These are phyloP conservation scores for Geranomyces variabilis DNA, from an alignment of 192 early-diverging fungal genomes.

Conservation along the genomic window DNA sequence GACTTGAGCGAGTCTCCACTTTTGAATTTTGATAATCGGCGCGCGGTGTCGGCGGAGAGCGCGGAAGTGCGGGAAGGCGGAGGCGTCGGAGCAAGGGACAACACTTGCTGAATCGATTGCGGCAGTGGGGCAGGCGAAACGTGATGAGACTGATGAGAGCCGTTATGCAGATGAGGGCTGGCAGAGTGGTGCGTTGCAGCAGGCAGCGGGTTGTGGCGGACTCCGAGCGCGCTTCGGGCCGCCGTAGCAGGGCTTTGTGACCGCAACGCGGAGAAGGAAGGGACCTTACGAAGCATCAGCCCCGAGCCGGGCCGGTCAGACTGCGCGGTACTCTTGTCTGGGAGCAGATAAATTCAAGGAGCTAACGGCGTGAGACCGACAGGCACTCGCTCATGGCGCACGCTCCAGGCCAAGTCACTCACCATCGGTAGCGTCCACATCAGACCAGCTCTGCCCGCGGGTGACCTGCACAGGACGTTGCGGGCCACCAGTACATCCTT, in stretches of 20 bases:
- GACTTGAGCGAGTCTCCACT: constrained; percentile 12
- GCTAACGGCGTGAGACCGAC: too few relatives aligned
- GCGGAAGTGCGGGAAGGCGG: too few relatives aligned
- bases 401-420: background rate
- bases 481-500: background rate
- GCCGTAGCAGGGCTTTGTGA: background rate
- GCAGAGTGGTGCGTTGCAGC: constrained; percentile 1
- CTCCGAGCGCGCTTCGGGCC: constrained; percentile 10
- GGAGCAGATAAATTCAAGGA: too few relatives aligned
- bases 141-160: constrained; percentile 3
- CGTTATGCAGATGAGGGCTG: background rate
- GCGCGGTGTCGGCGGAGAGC: background rate
- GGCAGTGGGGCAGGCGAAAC: background rate
- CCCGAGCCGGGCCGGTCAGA: constrained; percentile 13
- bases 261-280: constrained; percentile 12
- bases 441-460: background rate
- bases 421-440: background rate
- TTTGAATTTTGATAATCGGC: background rate
- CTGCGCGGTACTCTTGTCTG: constrained; percentile 38
- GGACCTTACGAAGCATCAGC: constrained; percentile 30
- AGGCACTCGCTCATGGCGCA: too few relatives aligned
- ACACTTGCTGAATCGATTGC: background rate
- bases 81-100: background rate
- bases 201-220: constrained; percentile 16
- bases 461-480: background rate